Evolutionary conservation across 257 asterid genomes (phyloP), one percentile per base, ranked within the genome.

Genomic region (Misopates orontium): DNA sequence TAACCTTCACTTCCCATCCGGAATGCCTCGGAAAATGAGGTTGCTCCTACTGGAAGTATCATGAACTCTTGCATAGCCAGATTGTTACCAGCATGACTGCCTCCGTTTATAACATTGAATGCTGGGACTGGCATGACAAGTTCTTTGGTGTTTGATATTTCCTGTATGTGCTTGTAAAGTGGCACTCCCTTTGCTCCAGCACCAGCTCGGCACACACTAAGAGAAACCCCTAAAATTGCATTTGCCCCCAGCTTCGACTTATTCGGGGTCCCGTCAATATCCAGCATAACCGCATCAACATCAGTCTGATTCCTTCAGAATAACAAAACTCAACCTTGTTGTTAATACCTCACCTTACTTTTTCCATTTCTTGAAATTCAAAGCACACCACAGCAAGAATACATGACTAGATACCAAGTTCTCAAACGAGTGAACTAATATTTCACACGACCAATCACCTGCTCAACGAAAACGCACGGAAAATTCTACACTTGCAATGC

Each of bases 71-170:
- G 97, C 97, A 93, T 93, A 48, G 99, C 99, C 70, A 93, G 73
- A 78, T 93, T 93, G 81, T 90, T 93, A 17, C 99, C 99, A 65
- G 99, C 99, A 70, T 93, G 99, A 81, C 99, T 93, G 61, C 99
- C 99, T 50, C 99, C 99, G 62, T 93, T 93, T 6, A 93, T 93
- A 5, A 93, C 99, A 62, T 93, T 93, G 85, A 94, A 90, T 18
- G 99, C 97, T 1, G 97, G 99, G 49, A 94, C 99, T 2, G 99
- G 99, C 99, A 94, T 90, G 51, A 94, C 95, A 52, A 94, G 97
- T 71, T 94, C 97, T 70, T 80, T 81, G 17, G 95, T 94, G 67
- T 80, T 83, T 14, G 99, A 86, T 49, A 94, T 10, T 79, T 90
- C 97, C 73, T 93, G 96, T 67, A 93, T 90, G 79, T 93, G 99